Base-by-base conservation (phyloP, 352 stramenopile species). In the Peronospora farinosa region DNA sequence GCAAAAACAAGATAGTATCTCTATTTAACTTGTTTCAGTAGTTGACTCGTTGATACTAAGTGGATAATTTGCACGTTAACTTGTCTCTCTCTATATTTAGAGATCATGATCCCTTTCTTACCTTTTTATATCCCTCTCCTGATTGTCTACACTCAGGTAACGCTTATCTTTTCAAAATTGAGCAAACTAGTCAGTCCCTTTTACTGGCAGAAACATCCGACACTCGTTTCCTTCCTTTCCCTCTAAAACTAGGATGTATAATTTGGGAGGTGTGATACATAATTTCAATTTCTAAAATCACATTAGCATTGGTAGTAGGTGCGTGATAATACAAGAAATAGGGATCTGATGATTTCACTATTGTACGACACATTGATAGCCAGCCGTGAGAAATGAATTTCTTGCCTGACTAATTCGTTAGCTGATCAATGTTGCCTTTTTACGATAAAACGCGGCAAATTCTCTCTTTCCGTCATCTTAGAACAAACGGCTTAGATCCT, bases 291-390 rank as follows among this genome's bases (percentile, higher is more conserved):
- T 71, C 36, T 54, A 63, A 31, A 80, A 84, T 31, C 69, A 72
- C n/a, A 65, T 89, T 51, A 78, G 76, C 16, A 69, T 68, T 36
- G 81, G 78, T 9, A 87, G 78, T 17, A 92, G 78, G 75, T 91
- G 25, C 19, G 48, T 47, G 5, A 38, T 9, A 23, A 40, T 23
- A 33, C 8, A 31, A 37, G 9, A 21, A 50, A 15, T 30, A 16
- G 1, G 3, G 23, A 31, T 17, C 67, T 90, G 5, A 72, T 74
- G 2, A 88, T 88, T 47, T 88, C 76, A 5, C 67, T 90, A 10
- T 92, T 88, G 78, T 89, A 69, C 21, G 69, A 51, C 31, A 15
- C 19, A n/a, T 31, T n/a, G 2, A 13, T 7, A 31, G 15, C 15
- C 23, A 10, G 21, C 8, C n/a, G 39, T 32, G 35, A 7, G 7